Conservation (phyloP, 2,329 filamentous ascomycete species). For the Acrocalymma vagum region DNA sequence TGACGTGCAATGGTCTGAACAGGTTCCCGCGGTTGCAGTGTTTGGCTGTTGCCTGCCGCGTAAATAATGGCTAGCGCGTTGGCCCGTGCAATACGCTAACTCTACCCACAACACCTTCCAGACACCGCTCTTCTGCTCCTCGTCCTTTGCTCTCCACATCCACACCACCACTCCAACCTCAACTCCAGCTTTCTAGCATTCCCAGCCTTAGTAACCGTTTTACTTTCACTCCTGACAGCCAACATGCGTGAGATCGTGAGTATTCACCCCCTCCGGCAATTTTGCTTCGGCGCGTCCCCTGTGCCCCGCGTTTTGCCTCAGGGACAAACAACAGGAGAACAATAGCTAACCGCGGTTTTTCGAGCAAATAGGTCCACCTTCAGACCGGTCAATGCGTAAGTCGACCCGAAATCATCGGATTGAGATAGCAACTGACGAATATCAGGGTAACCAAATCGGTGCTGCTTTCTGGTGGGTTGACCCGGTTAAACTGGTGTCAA, state of each 20-base stretch:
- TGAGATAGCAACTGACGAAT: slow-evolving; percentile 37
- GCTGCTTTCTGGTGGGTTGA: slow-evolving; percentile 92
- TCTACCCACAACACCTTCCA: slow-evolving; percentile 36
- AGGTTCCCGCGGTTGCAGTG: no score
- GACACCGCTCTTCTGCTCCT: slow-evolving; percentile 39
- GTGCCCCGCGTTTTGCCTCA: slow-evolving; percentile 52
- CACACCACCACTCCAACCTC: slow-evolving; percentile 36
- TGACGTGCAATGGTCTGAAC: no score
- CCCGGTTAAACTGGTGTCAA: slow-evolving; percentile 10
- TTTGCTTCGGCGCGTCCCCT: slow-evolving; percentile 55
- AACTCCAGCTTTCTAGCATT: slow-evolving; percentile 37
- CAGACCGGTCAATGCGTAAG: slow-evolving; percentile 99
- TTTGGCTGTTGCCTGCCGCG: slow-evolving; percentile 26
- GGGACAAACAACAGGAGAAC: slow-evolving; percentile 52
- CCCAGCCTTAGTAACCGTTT: slow-evolving; percentile 38
- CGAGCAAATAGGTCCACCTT: slow-evolving; percentile 86
- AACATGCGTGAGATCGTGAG: slow-evolving; percentile 76
- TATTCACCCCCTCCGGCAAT: slow-evolving; percentile 40
- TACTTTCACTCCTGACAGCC: slow-evolving; percentile 35
- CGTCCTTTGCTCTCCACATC: slow-evolving; percentile 37
- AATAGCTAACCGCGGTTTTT: slow-evolving; percentile 64
- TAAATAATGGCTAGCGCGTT: slow-evolving; percentile 25
- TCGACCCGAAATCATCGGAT: slow-evolving; percentile 35
- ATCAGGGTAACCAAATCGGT: slow-evolving; percentile 99
- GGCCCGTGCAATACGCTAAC: slow-evolving; percentile 30